Conservation (phyloP, 2,329 filamentous ascomycete species). For the Pseudogymnoascus sp. region DNA sequence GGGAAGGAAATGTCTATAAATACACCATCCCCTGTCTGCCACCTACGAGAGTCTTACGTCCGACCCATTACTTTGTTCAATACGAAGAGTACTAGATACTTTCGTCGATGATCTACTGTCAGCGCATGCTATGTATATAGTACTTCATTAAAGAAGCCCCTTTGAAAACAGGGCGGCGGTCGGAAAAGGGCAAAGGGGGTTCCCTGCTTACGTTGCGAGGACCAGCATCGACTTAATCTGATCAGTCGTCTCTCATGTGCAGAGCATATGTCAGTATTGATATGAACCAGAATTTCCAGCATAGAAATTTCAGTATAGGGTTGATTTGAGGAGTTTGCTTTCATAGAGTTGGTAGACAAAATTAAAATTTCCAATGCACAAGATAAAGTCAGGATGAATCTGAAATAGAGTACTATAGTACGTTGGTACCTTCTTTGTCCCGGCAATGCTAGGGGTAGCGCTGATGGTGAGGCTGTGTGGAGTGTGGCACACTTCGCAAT, state of each 20-base stretch:
- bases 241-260: neutral
- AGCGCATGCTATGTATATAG: neutral
- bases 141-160: slow-evolving; percentile 1
- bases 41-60: neutral
- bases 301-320: neutral
- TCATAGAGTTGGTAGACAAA: neutral
- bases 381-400: neutral
- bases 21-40: neutral
- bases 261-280: neutral
- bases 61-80: slow-evolving; percentile 1
- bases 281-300: neutral
- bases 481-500: slow-evolving; percentile 6
- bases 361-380: neutral
- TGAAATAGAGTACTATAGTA: slow-evolving; percentile 1
- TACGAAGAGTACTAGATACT: slow-evolving; percentile 3
- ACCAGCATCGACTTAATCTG: neutral
- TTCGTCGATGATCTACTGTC: neutral
- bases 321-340: neutral
- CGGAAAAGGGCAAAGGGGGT: neutral
- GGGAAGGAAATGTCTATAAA: neutral
- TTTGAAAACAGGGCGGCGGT: neutral
- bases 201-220: neutral
- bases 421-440: neutral
- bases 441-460: slow-evolving; percentile 4
- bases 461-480: slow-evolving; percentile 6